phyloP scores from a whole-genome alignment of 2,329 filamentous ascomycete species.

The Aspergillus ruber region DNA sequence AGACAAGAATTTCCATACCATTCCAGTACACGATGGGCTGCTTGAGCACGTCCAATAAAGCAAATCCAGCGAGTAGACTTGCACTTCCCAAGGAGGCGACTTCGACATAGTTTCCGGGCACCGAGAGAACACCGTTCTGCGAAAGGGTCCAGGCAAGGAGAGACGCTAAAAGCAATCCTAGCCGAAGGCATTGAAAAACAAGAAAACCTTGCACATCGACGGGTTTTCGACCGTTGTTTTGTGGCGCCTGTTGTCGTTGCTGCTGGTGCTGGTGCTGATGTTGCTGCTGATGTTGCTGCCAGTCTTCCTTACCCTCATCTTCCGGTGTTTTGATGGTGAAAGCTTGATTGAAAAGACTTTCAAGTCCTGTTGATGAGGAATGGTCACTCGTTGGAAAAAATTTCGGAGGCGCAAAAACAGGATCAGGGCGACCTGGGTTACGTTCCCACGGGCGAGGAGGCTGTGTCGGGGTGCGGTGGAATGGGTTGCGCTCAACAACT shows the following conservation, averaged over 20 bases:
- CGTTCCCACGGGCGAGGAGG: conserved; percentile 16
- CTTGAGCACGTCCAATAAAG: conserved; percentile 33
- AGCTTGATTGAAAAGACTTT: conserved; percentile 40
- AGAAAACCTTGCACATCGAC: conserved; percentile 12
- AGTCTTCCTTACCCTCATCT: conserved; percentile 16
- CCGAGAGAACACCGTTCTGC: conserved; percentile 21
- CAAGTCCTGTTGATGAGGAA: conserved; percentile 40
- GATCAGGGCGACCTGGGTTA: conserved; percentile 14
- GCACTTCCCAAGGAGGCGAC: conserved; percentile 32
- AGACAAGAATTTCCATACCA: conserved; percentile 33
- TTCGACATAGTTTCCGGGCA: conserved; percentile 34
- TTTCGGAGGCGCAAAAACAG: conserved; percentile 38
- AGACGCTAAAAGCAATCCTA: conserved; percentile 24
- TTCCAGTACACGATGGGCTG: conserved; percentile 32
- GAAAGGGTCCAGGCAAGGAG: conserved; percentile 28
- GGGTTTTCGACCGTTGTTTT: conserved; percentile 3
- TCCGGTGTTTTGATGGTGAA: conserved; percentile 34
- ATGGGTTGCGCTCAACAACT: conserved; percentile 31
- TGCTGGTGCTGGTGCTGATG: too few species aligned
- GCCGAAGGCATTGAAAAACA: conserved; percentile 23
- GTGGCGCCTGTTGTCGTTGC: conserved; percentile 1
- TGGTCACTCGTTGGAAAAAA: conserved; percentile 41
- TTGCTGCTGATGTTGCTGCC: conserved; percentile 7
- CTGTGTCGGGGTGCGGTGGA: conserved; percentile 26
- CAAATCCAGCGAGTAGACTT: conserved; percentile 35